These are phyloP conservation scores for Neoscytalidium dimidiatum DNA, from an alignment of 2,329 filamentous ascomycete genomes.

Conservation along the genomic window DNA sequence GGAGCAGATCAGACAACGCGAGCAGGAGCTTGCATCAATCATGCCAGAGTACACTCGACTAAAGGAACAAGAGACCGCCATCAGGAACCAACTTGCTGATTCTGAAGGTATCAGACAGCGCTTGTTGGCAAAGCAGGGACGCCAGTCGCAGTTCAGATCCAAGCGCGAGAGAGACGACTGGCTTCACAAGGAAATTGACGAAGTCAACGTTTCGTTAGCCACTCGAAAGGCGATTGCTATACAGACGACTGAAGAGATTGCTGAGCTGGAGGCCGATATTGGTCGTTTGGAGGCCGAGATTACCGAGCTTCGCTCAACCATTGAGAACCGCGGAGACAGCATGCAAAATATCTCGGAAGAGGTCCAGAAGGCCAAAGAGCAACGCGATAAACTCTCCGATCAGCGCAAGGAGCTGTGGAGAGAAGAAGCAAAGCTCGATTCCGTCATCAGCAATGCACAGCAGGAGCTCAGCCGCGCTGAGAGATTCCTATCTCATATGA, in stretches of 20 bases:
- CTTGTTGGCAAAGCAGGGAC: constrained; percentile 88
- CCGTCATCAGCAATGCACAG: constrained; percentile 72
- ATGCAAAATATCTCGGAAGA: constrained; percentile 72
- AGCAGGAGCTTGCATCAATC: constrained; percentile 73
- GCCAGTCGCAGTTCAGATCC: constrained; percentile 82
- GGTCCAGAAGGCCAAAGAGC: constrained; percentile 75
- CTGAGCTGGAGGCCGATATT: constrained; percentile 70
- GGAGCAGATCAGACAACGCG: constrained; percentile 71
- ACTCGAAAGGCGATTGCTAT: constrained; percentile 82
- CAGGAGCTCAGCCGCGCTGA: constrained; percentile 79
- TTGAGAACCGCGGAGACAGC: constrained; percentile 78
- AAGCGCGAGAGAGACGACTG: constrained; percentile 87
- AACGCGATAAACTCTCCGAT: constrained; percentile 76
- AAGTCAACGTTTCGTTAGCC: constrained; percentile 73
- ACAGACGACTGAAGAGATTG: constrained; percentile 82
- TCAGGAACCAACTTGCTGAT: constrained; percentile 72
- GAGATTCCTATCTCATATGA: constrained; percentile 74
- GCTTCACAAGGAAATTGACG: constrained; percentile 77
- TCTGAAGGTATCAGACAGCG: constrained; percentile 75
- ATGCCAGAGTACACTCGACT: constrained; percentile 74
- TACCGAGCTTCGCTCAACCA: constrained; percentile 65
- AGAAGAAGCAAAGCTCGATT: constrained; percentile 84
- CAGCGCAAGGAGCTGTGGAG: constrained; percentile 85
- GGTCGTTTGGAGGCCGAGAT: constrained; percentile 72
- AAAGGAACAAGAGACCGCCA: constrained; percentile 70